Evolutionary conservation across 768 basidiomycete species (phyloP).

Genomic region (Jaapia argillacea): DNA sequence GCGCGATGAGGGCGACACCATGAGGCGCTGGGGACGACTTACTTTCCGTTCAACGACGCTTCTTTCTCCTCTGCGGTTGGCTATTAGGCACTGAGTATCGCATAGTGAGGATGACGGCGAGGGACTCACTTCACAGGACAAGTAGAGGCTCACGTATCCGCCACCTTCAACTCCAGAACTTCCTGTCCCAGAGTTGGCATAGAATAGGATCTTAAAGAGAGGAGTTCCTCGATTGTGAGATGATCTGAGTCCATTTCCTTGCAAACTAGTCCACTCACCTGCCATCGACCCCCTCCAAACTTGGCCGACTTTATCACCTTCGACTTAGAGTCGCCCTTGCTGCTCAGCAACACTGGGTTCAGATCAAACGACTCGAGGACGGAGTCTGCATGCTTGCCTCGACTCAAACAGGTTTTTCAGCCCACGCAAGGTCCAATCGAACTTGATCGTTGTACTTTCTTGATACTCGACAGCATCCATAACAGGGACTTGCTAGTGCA

Average conservation of each 20-base stretch:
- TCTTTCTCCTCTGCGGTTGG: constrained; percentile 74
- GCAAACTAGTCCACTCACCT: constrained; percentile 35
- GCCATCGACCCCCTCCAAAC: constrained; percentile 74
- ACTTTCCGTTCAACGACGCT: constrained; percentile 50
- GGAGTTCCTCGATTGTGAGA: too few relatives aligned
- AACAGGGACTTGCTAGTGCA: too few relatives aligned
- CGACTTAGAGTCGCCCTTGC: constrained; percentile 69
- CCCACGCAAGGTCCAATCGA: constrained; percentile 72
- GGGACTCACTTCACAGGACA: constrained; percentile 58
- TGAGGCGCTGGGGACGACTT: constrained; percentile 5
- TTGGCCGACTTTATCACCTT: constrained; percentile 66
- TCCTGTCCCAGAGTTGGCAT: constrained; percentile 64
- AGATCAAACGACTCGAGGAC: background rate
- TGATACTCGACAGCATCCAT: constrained; percentile 29
- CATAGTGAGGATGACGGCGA: background rate
- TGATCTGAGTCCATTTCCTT: too few relatives aligned
- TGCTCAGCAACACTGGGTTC: constrained; percentile 10
- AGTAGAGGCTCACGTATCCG: constrained; percentile 64
- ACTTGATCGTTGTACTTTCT: constrained; percentile 48
- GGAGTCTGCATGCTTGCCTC: constrained; percentile 31
- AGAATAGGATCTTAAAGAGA: constrained; percentile 59
- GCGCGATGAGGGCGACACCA: background rate
- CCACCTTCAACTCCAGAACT: constrained; percentile 26
- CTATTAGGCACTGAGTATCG: constrained; percentile 25
- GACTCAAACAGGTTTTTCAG: constrained; percentile 68